These are phyloP conservation scores for Jatropha multifida DNA, from an alignment of 441 rosid genomes.

Conservation along the genomic window DNA sequence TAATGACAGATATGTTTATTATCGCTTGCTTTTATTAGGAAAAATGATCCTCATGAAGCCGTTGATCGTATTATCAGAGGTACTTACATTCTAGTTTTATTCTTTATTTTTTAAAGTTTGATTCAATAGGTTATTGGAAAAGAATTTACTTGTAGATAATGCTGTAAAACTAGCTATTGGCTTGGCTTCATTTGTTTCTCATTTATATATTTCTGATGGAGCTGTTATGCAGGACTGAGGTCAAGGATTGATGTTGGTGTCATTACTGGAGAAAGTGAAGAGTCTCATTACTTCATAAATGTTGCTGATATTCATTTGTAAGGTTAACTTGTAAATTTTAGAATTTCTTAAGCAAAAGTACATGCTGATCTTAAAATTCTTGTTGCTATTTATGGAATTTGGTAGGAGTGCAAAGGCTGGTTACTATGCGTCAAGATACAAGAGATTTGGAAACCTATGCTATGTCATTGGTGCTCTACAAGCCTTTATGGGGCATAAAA, in stretches of 20 bases:
- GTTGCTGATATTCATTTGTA: slow-evolving; percentile 99
- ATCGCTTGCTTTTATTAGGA: slow-evolving; percentile 49
- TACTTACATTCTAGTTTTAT: slow-evolving; percentile 23
- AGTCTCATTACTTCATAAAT: slow-evolving; percentile 73
- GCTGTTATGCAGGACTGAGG: slow-evolving; percentile 58
- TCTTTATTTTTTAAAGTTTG: neutral
- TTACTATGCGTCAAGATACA: slow-evolving; percentile 68
- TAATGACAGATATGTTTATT: slow-evolving; percentile 19
- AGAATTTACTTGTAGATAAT: neutral
- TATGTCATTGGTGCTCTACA: slow-evolving; percentile 88
- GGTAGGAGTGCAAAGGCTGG: slow-evolving; percentile 98
- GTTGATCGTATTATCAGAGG: slow-evolving; percentile 85
- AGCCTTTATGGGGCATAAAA: slow-evolving; percentile 80
- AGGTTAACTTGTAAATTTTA: slow-evolving; percentile 35
- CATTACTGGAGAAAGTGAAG: slow-evolving; percentile 50
- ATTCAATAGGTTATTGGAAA: slow-evolving; percentile 12
- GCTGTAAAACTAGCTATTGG: neutral
- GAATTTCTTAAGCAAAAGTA: slow-evolving; percentile 7
- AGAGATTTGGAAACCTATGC: slow-evolving; percentile 81
- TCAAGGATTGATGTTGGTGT: slow-evolving; percentile 74
- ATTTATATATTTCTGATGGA: slow-evolving; percentile 17
- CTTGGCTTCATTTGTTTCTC: neutral
- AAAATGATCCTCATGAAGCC: slow-evolving; percentile 76
- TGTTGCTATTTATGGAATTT: slow-evolving; percentile 27
- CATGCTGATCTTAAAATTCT: slow-evolving; percentile 22